phyloP scores from a whole-genome alignment of 257 asterid genomes.

The Mentha longifolia region DNA sequence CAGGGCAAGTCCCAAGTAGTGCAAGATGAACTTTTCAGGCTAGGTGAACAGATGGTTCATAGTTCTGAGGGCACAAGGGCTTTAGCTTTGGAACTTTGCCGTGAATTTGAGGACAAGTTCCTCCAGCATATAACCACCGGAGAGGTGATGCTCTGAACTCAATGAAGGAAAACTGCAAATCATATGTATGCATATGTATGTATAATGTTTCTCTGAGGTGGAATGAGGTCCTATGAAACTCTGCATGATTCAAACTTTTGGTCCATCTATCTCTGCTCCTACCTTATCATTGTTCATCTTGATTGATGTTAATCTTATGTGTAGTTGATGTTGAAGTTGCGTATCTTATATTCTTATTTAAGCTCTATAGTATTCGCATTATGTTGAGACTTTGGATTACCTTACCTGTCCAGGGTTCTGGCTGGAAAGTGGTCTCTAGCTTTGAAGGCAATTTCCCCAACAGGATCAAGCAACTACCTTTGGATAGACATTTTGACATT shows the following conservation, averaged over 20 bases:
- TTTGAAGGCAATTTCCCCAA: slow-evolving; percentile 98
- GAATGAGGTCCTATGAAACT: slow-evolving; percentile 23
- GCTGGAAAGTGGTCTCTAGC: slow-evolving; percentile 98
- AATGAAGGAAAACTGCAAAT: neutral
- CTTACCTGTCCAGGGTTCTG: slow-evolving; percentile 70
- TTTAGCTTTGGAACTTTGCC: slow-evolving; percentile 96
- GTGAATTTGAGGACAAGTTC: slow-evolving; percentile 99
- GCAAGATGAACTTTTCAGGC: slow-evolving; percentile 90
- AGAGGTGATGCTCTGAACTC: slow-evolving; percentile 59
- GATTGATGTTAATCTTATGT: slow-evolving; percentile 14
- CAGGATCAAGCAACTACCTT: slow-evolving; percentile 92
- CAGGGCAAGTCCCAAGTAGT: slow-evolving; percentile 96
- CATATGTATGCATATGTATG: neutral
- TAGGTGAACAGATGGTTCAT: slow-evolving; percentile 92
- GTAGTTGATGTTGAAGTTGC: slow-evolving; percentile 7
- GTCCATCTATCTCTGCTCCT: slow-evolving; percentile 11
- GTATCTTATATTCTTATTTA: slow-evolving; percentile 27
- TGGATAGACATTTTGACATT: slow-evolving; percentile 93
- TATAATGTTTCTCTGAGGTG: neutral
- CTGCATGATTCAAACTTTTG: neutral
- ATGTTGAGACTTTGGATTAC: slow-evolving; percentile 32
- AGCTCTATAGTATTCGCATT: slow-evolving; percentile 9
- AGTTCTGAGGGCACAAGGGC: slow-evolving; percentile 97
- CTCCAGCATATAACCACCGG: slow-evolving; percentile 93
- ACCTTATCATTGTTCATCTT: slow-evolving; percentile 2